A percentile compares a stretch with the other conserved stretches of the same genome.
phyloP scores from a whole-genome alignment of 2,329 filamentous ascomycete genomes.

The Colletotrichum sansevieriae region DNA sequence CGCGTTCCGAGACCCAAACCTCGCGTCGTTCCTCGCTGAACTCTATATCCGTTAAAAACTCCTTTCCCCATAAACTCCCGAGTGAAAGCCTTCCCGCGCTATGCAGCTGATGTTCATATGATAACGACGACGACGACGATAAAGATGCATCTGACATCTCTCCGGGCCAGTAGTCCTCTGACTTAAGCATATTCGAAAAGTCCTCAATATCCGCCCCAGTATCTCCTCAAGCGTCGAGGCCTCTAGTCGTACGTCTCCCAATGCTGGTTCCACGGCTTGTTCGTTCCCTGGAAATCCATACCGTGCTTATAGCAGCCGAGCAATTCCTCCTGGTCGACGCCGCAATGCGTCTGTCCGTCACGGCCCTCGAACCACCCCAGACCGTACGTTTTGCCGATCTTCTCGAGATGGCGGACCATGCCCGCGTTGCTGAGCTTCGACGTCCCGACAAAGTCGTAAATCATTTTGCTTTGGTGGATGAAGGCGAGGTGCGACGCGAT shows the following conservation, averaged over 20 bases:
- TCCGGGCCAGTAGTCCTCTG: not conserved
- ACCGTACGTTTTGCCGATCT: slow-evolving; percentile 76
- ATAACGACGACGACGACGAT: too few relatives aligned
- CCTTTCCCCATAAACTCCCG: not conserved
- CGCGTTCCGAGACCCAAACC: not conserved
- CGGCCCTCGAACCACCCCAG: slow-evolving; percentile 82
- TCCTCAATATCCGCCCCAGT: not conserved
- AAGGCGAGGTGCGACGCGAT: slow-evolving; percentile 82
- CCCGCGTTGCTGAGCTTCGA: slow-evolving; percentile 70
- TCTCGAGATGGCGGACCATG: slow-evolving; percentile 73
- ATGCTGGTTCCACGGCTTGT: slow-evolving; percentile 64
- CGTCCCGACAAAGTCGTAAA: slow-evolving; percentile 80
- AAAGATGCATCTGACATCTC: too few relatives aligned
- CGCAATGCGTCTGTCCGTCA: slow-evolving; percentile 80
- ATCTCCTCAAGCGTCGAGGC: not conserved
- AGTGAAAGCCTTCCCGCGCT: not conserved
- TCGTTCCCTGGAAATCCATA: slow-evolving; percentile 60
- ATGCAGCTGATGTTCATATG: not conserved
- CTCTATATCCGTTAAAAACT: not conserved
- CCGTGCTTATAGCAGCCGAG: slow-evolving; percentile 75
- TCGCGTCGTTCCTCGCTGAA: not conserved
- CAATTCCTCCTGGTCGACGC: slow-evolving; percentile 82
- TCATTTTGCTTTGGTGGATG: slow-evolving; percentile 85
- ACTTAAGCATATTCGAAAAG: not conserved
- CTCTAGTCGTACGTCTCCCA: slow-evolving; percentile 51